These are phyloP conservation scores for Nitzschia putrida DNA, from an alignment of 108 stramenopile genomes.

Conservation along the genomic window DNA sequence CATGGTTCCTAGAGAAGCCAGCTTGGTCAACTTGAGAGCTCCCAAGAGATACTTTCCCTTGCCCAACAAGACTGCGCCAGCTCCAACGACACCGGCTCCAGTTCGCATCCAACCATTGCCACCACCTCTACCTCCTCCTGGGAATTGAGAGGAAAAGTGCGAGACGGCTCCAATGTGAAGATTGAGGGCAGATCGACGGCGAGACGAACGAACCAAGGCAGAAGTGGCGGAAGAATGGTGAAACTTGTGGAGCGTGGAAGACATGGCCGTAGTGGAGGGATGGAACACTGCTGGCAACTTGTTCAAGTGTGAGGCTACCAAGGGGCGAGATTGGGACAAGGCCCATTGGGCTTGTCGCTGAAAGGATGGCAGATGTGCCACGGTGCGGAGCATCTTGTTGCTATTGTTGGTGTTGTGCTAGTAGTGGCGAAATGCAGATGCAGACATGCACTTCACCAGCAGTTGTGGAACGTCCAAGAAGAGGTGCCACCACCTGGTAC, in stretches of 20 bases:
- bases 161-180: slow-evolving; percentile 30
- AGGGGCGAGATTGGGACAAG: too few relatives aligned
- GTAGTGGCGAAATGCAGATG: background rate
- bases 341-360: too few relatives aligned
- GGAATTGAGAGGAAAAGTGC: slow-evolving; percentile 42
- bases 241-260: too few relatives aligned
- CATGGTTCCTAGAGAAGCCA: slow-evolving; percentile 88
- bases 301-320: too few relatives aligned
- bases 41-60: slow-evolving; percentile 89
- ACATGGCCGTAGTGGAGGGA: too few relatives aligned
- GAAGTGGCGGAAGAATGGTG: background rate
- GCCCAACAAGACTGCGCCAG: slow-evolving; percentile 70
- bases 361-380: too few relatives aligned
- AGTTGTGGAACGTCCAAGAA: too few relatives aligned
- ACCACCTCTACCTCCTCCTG: slow-evolving; percentile 28
- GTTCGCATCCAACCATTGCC: slow-evolving; percentile 45
- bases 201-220: slow-evolving; percentile 12
- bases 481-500: too few relatives aligned
- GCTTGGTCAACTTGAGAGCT: slow-evolving; percentile 89
- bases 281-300: too few relatives aligned
- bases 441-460: too few relatives aligned
- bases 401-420: background rate
- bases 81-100: slow-evolving; percentile 55
- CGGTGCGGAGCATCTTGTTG: too few relatives aligned
- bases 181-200: background rate